Evolutionary conservation across 345 rosid species (phyloP), one percentile per base, ranked within the genome.

Genomic region (Populus nigra): DNA sequence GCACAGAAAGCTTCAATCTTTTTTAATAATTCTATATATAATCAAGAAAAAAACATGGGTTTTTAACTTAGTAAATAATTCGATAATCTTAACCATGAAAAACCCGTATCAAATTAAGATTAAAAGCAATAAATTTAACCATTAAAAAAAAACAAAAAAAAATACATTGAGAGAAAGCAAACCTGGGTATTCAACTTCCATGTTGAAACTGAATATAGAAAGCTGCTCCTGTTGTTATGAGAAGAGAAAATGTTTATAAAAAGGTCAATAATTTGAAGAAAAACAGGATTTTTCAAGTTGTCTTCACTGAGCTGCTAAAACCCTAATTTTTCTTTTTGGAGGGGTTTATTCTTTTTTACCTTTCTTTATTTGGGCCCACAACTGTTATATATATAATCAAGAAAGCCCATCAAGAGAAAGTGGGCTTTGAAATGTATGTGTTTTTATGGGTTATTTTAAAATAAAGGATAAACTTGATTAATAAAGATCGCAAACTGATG

Each of bases 171-270:
- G 12, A 23, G 17, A 39, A 53, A 50, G 8, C 35, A 41, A 53
- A 78, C 81, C 76, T 72, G 81, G 43, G 57, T 72, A 72, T 27
- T 78, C 81, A 5, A 78, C 67, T 36, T 72, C 68, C 81, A 72
- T 78, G 31, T 8, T 15, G 79, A 68, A 61, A 33, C 53, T 43
- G 53, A 18, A 22, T 31, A n/a, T 17, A 15, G 29, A 22, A 45
- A 66, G 39, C 23, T 13, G 20, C 36, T 35, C 23, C 43, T 23
- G 53, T 39, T 17, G 53, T 18, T 38, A 55, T 35, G 22, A 7
- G 15, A 7, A 20, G 75, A 22, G 15, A 25, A 15, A 36, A 20
- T 5, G 18, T 10, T 55, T 7, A 47, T 7, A 20, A n/a, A 29
- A 20, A 13, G 6, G 13, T 5, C 9, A 8, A 29, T 18, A n/a